These are phyloP conservation scores for Macadamia tetraphylla DNA, from an alignment of 164 flowering plant species.

Conservation along the genomic window DNA sequence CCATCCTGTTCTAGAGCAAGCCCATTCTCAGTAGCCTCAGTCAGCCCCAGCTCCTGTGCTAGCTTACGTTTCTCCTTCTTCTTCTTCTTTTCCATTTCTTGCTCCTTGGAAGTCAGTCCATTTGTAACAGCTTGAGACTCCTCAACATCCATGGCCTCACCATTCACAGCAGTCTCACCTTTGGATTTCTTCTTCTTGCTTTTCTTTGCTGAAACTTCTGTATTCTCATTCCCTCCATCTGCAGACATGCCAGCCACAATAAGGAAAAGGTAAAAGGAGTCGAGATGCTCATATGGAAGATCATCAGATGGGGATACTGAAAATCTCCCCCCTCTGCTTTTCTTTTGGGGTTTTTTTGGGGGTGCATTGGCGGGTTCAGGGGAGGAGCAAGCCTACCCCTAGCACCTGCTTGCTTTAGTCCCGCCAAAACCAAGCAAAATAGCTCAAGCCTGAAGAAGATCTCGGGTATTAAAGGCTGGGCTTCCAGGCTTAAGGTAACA, in stretches of 20 bases:
- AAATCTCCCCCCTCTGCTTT: too few relatives aligned
- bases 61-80: constrained; percentile 61
- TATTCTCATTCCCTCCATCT: constrained; percentile 31
- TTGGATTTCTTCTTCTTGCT: constrained; percentile 63
- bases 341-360: too few relatives aligned
- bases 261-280: background rate
- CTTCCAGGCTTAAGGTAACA: too few relatives aligned
- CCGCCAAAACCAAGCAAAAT: too few relatives aligned
- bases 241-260: constrained; percentile 5
- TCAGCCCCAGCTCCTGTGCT: constrained; percentile 19
- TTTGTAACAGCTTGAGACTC: constrained; percentile 24
- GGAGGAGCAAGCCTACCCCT: too few relatives aligned
- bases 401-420: too few relatives aligned
- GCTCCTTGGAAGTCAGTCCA: constrained; percentile 33
- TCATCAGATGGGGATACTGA: too few relatives aligned
- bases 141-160: constrained; percentile 31
- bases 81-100: constrained; percentile 38
- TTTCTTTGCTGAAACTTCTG: constrained; percentile 40
- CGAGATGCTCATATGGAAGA: too few relatives aligned
- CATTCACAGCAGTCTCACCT: constrained; percentile 19
- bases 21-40: constrained; percentile 24
- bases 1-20: constrained; percentile 32
- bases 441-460: too few relatives aligned
- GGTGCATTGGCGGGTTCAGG: too few relatives aligned
- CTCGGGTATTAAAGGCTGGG: too few relatives aligned